These are phyloP conservation scores for Acanthamoeba culbertsoni DNA, from an alignment of 208 protist genomes.

Conservation along the genomic window DNA sequence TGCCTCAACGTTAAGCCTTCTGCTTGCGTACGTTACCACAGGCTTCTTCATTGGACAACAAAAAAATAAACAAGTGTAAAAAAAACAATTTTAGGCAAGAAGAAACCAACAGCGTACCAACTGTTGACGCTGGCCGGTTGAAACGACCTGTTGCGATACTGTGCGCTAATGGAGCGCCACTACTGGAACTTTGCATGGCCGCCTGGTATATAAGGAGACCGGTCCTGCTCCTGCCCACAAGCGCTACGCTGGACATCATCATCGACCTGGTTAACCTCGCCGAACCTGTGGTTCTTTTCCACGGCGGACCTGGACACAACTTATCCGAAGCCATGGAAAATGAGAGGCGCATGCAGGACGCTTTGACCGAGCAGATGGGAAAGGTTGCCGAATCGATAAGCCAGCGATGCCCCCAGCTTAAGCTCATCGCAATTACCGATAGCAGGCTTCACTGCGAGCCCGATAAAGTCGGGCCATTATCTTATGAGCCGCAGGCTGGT, in stretches of 20 bases:
- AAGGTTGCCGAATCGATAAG: background rate
- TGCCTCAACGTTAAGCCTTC: background rate
- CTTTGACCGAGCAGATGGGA: background rate
- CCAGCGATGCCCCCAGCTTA: background rate
- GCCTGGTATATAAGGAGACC: constrained; percentile 24
- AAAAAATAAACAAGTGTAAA: background rate
- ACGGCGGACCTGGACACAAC: background rate
- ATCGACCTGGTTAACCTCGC: constrained; percentile 12
- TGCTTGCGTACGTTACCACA: background rate
- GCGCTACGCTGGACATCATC: constrained; percentile 44
- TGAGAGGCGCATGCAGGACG: background rate
- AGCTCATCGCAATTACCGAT: background rate
- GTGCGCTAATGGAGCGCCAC: background rate
- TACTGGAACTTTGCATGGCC: constrained; percentile 33
- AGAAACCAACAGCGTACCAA: background rate
- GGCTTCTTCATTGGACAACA: background rate
- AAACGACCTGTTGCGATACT: background rate
- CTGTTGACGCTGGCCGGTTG: background rate
- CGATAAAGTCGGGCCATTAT: background rate
- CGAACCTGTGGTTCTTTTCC: background rate
- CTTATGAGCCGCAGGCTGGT: background rate
- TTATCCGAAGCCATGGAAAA: background rate
- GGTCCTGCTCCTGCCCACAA: constrained; percentile 38
- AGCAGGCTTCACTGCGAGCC: background rate
- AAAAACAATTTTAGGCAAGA: background rate